These are phyloP conservation scores for Xylaria sp. DNA, from an alignment of 2,329 filamentous ascomycete species.

Conservation along the genomic window DNA sequence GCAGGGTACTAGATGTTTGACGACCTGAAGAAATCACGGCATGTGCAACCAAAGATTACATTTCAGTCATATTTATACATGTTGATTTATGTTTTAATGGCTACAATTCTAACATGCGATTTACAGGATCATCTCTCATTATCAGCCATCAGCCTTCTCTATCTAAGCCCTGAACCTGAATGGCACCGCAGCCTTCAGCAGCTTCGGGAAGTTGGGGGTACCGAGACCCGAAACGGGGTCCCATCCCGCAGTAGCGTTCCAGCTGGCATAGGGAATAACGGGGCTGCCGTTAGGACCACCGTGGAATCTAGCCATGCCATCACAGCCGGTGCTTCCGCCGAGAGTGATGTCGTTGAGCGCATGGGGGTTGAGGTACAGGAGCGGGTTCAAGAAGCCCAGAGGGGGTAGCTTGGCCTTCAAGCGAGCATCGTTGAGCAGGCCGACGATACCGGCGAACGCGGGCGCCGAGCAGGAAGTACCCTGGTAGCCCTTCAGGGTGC, in stretches of 20 bases:
- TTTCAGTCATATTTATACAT: conserved; percentile 17
- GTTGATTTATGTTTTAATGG: background rate
- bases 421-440: conserved; percentile 66
- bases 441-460: conserved; percentile 64
- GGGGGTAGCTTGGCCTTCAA: conserved; percentile 57
- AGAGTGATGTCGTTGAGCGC: conserved; percentile 51
- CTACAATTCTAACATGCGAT: conserved; percentile 7
- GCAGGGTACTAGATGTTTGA: background rate
- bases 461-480: conserved; percentile 61
- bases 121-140: conserved; percentile 1
- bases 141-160: background rate
- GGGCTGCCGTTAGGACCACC: conserved; percentile 40
- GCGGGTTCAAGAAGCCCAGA: conserved; percentile 62
- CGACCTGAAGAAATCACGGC: background rate
- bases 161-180: conserved; percentile 23
- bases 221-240: conserved; percentile 51
- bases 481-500: conserved; percentile 43
- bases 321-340: conserved; percentile 44
- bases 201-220: conserved; percentile 46
- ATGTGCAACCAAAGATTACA: background rate
- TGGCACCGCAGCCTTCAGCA: conserved; percentile 37
- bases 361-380: conserved; percentile 53
- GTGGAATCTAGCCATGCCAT: conserved; percentile 44
- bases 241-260: conserved; percentile 49
- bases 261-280: conserved; percentile 40